Evolutionary conservation across 768 basidiomycete species (phyloP).

Genomic region (Asterophora lycoperdoides): DNA sequence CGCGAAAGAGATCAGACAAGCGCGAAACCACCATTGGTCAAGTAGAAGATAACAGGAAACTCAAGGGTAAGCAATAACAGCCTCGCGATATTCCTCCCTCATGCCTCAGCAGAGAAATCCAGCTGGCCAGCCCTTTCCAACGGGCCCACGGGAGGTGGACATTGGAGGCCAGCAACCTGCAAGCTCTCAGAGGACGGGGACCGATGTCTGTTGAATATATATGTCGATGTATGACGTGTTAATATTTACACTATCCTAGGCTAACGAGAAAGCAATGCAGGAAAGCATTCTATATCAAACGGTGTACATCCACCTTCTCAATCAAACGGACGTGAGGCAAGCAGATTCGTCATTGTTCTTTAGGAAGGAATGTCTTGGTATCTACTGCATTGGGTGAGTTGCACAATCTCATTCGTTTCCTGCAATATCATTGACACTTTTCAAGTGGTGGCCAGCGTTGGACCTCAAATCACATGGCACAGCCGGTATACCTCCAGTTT

Average conservation of each 20-base stretch:
- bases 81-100: neutral
- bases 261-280: constrained; percentile 34
- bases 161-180: constrained; percentile 73
- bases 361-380: constrained; percentile 68
- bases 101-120: constrained; percentile 52
- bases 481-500: constrained; percentile 77
- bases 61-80: constrained; percentile 47
- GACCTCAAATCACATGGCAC: constrained; percentile 45
- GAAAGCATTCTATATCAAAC: constrained; percentile 72
- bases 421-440: neutral
- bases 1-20: constrained; percentile 56
- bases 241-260: neutral
- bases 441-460: constrained; percentile 53
- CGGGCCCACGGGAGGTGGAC: constrained; percentile 45
- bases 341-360: constrained; percentile 75
- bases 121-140: constrained; percentile 66
- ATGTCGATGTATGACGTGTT: constrained; percentile 56
- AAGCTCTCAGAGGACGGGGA: constrained; percentile 65
- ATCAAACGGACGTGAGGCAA: constrained; percentile 77
- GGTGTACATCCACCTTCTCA: constrained; percentile 64
- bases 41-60: constrained; percentile 45
- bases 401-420: neutral
- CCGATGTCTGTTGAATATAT: constrained; percentile 65
- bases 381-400: constrained; percentile 58
- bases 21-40: constrained; percentile 35